Base-by-base conservation (phyloP, 441 rosid species). In the Macaranga tanarius region DNA sequence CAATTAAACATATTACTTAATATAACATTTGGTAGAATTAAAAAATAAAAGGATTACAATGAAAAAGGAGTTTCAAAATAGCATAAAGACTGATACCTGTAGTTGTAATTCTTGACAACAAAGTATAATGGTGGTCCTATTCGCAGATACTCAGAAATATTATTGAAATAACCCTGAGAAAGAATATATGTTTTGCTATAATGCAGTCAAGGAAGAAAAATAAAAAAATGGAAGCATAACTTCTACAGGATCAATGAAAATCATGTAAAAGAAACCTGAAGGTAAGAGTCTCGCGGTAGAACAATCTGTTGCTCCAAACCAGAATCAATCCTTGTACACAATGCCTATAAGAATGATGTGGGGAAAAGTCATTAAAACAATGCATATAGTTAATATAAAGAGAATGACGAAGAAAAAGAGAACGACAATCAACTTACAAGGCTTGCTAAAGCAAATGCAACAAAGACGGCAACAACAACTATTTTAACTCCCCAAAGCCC, bases 221-320 rank as follows among this genome's bases (percentile, higher is more conserved):
- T 25, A 25, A 23, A 10, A 13, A 62, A 73, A 71, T 64, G 52
- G 63, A 63, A 73, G 61, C 60, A 79, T 42, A 67, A 50, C 10
- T 40, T 25, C 10, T 17, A 8, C 20, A 59, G n/a, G 45, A 31
- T 58, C 60, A 77, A 38, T 26, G 38, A 19, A 56, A 60, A 61
- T 68, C 50, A 34, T 10, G n/a, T 5, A 57, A 68, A 31, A 8
- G 70, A 70, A 86, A 91, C 98, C 94, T 92, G 98, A 82, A 94
- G 93, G 83, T 94, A 94, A 10, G 98, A 94, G 76, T 94, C 97
- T 47, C 83, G 91, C 10, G 98, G 97, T 84, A 94, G 97, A 79
- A 94, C 98, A 82, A 94, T 86, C 81, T 92, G 86, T 79, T 94
- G 98, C 76, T 94, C 98, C 86, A 94, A 83, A 79, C 98, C 98